phyloP scores from a whole-genome alignment of 202 grass and related monocot genomes.

The Thinopyrum obtusiflorum region DNA sequence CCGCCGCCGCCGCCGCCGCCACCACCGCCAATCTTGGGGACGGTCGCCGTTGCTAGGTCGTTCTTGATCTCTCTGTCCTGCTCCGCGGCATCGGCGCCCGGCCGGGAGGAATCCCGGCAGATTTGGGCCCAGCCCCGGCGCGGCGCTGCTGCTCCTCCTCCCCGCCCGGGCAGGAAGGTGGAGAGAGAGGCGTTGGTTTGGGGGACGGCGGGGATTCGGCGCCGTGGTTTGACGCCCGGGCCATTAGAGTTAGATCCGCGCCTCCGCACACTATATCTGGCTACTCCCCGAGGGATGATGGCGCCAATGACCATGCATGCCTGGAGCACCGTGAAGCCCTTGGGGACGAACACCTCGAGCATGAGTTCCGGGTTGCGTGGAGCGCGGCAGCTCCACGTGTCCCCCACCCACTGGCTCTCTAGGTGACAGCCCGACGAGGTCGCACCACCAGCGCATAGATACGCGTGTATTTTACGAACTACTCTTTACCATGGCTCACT shows the following conservation, averaged over 20 bases:
- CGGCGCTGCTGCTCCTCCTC: neutral
- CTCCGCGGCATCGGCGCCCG: neutral
- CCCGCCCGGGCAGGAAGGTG: neutral
- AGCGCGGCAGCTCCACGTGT: neutral
- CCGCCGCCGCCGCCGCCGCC: neutral
- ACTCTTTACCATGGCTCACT: neutral
- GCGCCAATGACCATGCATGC: neutral
- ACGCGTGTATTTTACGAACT: no score
- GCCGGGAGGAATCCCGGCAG: constrained; percentile 39
- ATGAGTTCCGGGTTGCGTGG: neutral
- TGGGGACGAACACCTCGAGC: neutral
- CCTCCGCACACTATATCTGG: neutral
- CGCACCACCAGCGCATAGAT: neutral
- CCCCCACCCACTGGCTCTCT: neutral
- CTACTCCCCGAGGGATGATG: neutral
- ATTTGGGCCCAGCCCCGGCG: constrained; percentile 28
- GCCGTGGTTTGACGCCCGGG: neutral
- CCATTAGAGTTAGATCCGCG: neutral
- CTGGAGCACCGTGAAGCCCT: neutral
- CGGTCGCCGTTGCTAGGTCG: neutral
- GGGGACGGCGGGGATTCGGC: neutral
- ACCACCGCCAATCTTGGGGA: neutral
- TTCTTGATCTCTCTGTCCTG: constrained; percentile 34
- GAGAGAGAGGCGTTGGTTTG: neutral
- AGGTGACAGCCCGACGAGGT: neutral